Base-by-base conservation (phyloP, 2,329 filamentous ascomycete genomes). In the Microascus cirrosus region DNA sequence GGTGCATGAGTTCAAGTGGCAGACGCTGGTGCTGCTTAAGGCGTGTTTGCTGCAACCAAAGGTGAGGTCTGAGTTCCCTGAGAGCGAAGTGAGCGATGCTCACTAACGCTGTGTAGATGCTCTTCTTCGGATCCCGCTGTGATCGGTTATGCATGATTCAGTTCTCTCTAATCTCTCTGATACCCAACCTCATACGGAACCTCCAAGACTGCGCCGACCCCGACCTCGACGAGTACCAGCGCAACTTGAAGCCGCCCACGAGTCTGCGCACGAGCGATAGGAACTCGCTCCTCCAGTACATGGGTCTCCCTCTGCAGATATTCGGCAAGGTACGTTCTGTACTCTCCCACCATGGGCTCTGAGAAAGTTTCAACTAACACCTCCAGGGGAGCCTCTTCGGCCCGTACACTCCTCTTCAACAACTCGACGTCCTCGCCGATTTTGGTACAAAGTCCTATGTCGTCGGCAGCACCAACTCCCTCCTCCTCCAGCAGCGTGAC, bases 61-160 rank as follows among this genome's bases (percentile, higher is more conserved):
- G 84, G 92, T 95, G 63, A 60, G 67, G 42, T 12, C 20, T 22
- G 8, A 22, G 22, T 24, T 20, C 45, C 45, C 45, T 24, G 11
- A 1, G 7, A 20, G 18, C 7, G 6, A 50, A 50, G 24, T 7
- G 56, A n/a, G 28, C 11, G 25, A 15, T 24, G 18, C 42, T 52
- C 7, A 25, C 36, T 32, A 18, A 10, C 22, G 13, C 2, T 6
- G 35, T 20, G 20, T 56, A 96, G 92, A 97, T 97, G 88, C 85
- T 99, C 57, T 97, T 99, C 75, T 99, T 97, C 66, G 92, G 94
- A 61, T 91, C 93, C n/a, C 85, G 91, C 65, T 97, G 94, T 71
- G 94, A 99, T 72, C 83, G 89, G 62, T 76, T 99, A 64, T 99
- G 94, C 80, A 95, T 97, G 89, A 92, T 96, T 73, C 94, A 99